Conservation (phyloP, 768 basidiomycete species). For the Mycena sanguinolenta region DNA sequence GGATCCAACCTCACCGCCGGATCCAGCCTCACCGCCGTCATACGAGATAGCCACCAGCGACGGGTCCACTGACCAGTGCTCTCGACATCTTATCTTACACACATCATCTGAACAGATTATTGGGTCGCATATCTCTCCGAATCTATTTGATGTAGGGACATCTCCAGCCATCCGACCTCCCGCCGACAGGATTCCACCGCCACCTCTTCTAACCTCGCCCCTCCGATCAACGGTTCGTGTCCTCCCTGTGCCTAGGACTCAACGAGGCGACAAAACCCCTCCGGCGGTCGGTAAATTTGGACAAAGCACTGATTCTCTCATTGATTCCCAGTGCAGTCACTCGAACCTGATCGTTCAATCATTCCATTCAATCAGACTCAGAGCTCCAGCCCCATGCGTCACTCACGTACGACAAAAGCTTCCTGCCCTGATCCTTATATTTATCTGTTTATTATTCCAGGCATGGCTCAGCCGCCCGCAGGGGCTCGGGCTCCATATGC, state of each 20-base stretch:
- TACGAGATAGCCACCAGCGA: background rate
- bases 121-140: background rate
- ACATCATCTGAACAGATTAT: background rate
- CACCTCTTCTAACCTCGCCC: background rate
- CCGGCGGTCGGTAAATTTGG: too few species aligned
- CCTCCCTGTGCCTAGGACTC: too few species aligned
- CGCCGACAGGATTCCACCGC: background rate
- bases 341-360: too few species aligned
- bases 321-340: too few species aligned
- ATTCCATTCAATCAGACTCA: too few species aligned
- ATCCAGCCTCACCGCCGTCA: background rate
- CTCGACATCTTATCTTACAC: background rate
- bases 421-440: too few species aligned
- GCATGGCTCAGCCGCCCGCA: background rate
- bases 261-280: too few species aligned
- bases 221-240: background rate
- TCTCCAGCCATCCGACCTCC: background rate
- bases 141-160: background rate
- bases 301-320: too few species aligned
- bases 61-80: background rate
- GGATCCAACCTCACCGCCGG: too few species aligned
- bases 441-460: background rate
- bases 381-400: background rate
- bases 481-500: constrained; percentile 1
- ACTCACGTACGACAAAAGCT: background rate